Percentiles rank a stretch among this genome's conserved stretches.
Evolutionary conservation across 805 yeast species (phyloP).

Genomic region (Candida boidinii): DNA sequence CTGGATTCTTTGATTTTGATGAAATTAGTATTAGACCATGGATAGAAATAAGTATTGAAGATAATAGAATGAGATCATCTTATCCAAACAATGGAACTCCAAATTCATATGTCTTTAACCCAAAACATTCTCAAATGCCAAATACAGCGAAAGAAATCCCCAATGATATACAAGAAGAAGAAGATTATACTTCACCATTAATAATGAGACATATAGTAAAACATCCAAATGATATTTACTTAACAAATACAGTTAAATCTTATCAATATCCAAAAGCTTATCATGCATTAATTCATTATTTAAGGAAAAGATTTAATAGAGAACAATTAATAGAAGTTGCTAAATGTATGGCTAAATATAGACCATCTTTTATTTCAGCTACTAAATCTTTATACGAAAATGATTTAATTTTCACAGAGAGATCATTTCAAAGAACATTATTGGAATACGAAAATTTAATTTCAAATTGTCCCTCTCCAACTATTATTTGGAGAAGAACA

Average conservation of each 20-base stretch:
- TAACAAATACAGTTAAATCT: conserved; percentile 33
- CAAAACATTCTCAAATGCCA: conserved; percentile 42
- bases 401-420: conserved; percentile 56
- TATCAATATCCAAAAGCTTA: conserved; percentile 58
- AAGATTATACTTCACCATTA: conserved; percentile 49
- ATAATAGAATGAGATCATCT: conserved; percentile 21
- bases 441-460: conserved; percentile 48
- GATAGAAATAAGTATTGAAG: conserved; percentile 19
- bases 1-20: conserved; percentile 18
- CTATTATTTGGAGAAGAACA: conserved; percentile 78
- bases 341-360: conserved; percentile 52
- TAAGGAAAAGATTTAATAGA: conserved; percentile 41
- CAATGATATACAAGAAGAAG: conserved; percentile 27
- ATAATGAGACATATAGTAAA: conserved; percentile 48
- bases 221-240: conserved; percentile 39
- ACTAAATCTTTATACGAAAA: conserved; percentile 65
- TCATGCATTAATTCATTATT: conserved; percentile 48
- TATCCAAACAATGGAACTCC: conserved; percentile 25
- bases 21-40: conserved; percentile 18
- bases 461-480: conserved; percentile 63
- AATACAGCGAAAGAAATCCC: conserved; percentile 39
- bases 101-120: conserved; percentile 38
- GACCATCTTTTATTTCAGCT: conserved; percentile 73
- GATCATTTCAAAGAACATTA: conserved; percentile 47
- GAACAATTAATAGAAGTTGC: conserved; percentile 33